Evolutionary conservation across 1,284 basidiomycete species (phyloP).

Genomic region (Ustilago esculenta): DNA sequence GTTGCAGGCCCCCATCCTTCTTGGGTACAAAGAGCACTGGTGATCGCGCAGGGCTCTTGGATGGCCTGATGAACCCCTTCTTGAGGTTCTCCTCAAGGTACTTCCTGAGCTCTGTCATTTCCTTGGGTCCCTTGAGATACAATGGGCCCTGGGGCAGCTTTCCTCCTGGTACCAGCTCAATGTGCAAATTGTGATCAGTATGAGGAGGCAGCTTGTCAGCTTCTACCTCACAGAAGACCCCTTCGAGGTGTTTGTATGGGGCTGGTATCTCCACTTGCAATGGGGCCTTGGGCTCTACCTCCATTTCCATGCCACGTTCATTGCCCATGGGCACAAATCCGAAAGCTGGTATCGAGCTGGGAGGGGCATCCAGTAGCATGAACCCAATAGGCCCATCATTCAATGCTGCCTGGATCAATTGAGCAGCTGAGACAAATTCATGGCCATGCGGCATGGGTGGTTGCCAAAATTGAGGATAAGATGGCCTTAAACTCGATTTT

Average conservation of each 20-base stretch:
- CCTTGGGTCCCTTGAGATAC: not conserved
- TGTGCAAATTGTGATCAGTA: not conserved
- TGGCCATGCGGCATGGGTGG: too few species aligned
- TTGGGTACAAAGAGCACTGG: conserved; percentile 71
- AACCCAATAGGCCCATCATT: not conserved
- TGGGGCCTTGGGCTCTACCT: not conserved
- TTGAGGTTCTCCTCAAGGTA: conserved; percentile 1
- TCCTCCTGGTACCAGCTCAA: not conserved
- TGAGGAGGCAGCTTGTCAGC: not conserved
- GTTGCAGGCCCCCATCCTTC: conserved; percentile 69
- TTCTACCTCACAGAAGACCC: conserved; percentile 1
- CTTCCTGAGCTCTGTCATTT: not conserved
- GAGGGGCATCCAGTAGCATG: not conserved
- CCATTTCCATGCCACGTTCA: not conserved
- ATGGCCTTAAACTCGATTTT: too few species aligned
- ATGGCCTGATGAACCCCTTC: conserved; percentile 6
- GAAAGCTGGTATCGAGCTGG: too few species aligned
- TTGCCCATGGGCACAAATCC: too few species aligned
- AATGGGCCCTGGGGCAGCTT: conserved; percentile 1
- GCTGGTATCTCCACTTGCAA: not conserved
- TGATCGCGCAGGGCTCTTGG: conserved; percentile 61
- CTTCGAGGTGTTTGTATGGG: not conserved
- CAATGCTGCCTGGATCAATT: not conserved
- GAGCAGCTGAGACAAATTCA: not conserved
- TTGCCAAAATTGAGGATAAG: too few species aligned